These are phyloP conservation scores for Trichomonas vaginalis DNA, from an alignment of 208 protist species.

Conservation along the genomic window DNA sequence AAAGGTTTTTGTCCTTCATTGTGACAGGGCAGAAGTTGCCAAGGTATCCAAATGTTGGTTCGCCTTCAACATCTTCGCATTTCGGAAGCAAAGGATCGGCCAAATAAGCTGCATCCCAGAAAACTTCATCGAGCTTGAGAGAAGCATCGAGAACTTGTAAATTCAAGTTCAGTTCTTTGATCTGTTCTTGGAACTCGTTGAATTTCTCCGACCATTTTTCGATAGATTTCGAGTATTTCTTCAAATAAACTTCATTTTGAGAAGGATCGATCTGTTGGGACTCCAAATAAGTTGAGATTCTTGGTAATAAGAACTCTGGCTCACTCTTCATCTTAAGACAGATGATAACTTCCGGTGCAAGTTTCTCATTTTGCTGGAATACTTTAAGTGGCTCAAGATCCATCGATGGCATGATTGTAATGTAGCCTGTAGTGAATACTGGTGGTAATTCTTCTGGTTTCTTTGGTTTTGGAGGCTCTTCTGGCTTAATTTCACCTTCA, in stretches of 20 bases:
- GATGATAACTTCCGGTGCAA: background rate
- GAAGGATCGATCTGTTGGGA: background rate
- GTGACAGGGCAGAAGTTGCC: background rate
- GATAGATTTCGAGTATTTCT: background rate
- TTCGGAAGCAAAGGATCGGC: background rate
- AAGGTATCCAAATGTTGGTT: background rate
- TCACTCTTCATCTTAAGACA: background rate
- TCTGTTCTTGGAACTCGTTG: background rate
- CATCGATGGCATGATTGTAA: background rate
- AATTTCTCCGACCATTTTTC: background rate
- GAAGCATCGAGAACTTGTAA: background rate
- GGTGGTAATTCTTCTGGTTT: background rate
- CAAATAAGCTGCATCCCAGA: background rate
- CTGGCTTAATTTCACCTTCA: background rate
- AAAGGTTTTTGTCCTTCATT: background rate
- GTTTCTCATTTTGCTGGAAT: background rate
- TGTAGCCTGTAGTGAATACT: background rate
- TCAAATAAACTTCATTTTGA: background rate
- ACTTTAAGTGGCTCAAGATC: background rate
- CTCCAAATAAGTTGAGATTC: background rate
- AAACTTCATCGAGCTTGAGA: background rate
- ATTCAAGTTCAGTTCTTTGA: background rate
- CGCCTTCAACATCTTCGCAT: background rate
- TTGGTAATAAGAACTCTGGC: background rate
- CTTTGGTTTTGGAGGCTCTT: background rate